Conservation (phyloP, 805 yeast species). For the Candida verbasci region DNA sequence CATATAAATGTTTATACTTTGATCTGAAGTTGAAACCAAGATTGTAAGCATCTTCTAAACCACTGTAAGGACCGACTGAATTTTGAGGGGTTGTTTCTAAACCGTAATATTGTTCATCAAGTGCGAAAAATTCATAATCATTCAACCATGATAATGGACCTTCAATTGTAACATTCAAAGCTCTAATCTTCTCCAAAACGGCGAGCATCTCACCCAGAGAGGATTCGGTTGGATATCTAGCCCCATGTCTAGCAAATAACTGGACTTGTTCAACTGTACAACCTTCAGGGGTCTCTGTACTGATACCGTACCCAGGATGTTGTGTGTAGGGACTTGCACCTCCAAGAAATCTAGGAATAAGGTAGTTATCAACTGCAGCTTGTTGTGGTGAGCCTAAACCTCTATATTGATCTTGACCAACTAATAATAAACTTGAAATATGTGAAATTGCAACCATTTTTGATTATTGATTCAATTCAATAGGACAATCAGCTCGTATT, state of each 20-base stretch:
- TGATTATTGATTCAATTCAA: not conserved
- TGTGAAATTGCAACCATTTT: slow-evolving; percentile 30
- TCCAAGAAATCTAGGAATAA: slow-evolving; percentile 45
- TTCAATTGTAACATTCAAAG: slow-evolving; percentile 17
- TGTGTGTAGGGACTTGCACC: slow-evolving; percentile 51
- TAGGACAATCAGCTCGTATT: no score
- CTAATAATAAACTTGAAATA: slow-evolving; percentile 27
- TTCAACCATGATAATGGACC: slow-evolving; percentile 49
- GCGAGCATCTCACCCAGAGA: slow-evolving; percentile 15
- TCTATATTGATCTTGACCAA: slow-evolving; percentile 20
- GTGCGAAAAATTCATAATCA: slow-evolving; percentile 43
- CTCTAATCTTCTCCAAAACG: slow-evolving; percentile 14
- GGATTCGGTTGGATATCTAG: slow-evolving; percentile 48
- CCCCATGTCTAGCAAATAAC: slow-evolving; percentile 70
- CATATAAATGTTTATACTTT: slow-evolving; percentile 43
- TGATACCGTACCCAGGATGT: slow-evolving; percentile 47
- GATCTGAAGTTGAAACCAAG: slow-evolving; percentile 43
- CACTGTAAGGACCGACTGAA: slow-evolving; percentile 42
- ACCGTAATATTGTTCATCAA: slow-evolving; percentile 33
- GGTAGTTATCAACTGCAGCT: slow-evolving; percentile 37
- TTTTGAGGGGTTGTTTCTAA: slow-evolving; percentile 45
- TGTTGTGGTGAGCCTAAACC: slow-evolving; percentile 30
- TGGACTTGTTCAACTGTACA: slow-evolving; percentile 62
- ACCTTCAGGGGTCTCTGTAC: slow-evolving; percentile 39
- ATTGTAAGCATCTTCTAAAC: slow-evolving; percentile 39